Base-by-base conservation (phyloP, 768 basidiomycete species). In the Leccinum disarticulatum region DNA sequence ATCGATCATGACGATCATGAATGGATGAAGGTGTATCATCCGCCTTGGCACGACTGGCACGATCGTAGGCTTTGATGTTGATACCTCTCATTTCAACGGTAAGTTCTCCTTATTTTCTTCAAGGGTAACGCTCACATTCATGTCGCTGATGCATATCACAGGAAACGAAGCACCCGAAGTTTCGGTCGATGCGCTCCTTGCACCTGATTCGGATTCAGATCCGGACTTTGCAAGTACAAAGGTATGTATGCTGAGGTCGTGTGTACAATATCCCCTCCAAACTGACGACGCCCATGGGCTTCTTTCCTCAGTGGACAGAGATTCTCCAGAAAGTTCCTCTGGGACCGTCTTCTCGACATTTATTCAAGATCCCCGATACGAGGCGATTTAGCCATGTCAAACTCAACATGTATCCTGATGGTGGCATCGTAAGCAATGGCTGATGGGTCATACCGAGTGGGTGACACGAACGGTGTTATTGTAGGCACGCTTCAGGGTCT, bases 41-140 rank as follows among this genome's bases (percentile, higher is more conserved):
- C 85, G 87, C 67, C 82, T 98, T 4, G 97, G 95, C 0, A 86
- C 90, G 0, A 79, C 85, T 2, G 90, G 91, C 0, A 77, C 76
- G 3, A 74, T 98, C 53, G 72, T 77, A 15, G 95, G 95, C 1
- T 91, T 97, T 68, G 96, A 98, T 72, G 83, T 99, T 38, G 97
- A 99, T 70, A 98, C 97, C 0, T 80, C 88, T n/a, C 86, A 95
- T 72, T 99, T 99, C 77, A 90, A 87, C 61, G 97, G 96, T 82
- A 77, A 43, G 73, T 3, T 61, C 0, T 6, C 22, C 41, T 47
- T 51, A 22, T 49, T 38, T 56, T 54, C 60, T 60, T 59, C 22
- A 22, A 22, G 22, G 55, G 43, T 22, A 19, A 3, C 5, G 11
- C 9, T 14, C 5, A 1, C 17, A 38, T 22, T 36, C 22, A 54